Conservation (phyloP, 75 land plant species). For the Picea sitchensis region DNA sequence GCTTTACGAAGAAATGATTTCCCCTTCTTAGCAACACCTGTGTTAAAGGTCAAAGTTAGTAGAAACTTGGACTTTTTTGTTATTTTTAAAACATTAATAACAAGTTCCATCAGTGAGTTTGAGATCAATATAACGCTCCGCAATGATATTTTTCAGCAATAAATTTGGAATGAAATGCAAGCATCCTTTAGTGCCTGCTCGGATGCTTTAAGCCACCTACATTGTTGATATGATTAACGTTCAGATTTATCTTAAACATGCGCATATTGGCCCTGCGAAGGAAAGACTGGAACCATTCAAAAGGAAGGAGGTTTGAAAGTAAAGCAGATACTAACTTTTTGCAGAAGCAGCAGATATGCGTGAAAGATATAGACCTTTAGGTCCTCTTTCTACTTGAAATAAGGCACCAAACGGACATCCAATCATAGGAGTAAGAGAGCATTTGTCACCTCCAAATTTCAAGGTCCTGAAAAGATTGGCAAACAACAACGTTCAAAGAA, state of each 20-base stretch:
- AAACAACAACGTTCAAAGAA: constrained; percentile 1
- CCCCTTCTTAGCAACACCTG: too few relatives aligned
- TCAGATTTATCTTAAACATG: not conserved
- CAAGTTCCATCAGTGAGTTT: not conserved
- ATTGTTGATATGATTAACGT: not conserved
- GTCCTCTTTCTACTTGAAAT: constrained; percentile 67
- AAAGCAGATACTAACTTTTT: constrained; percentile 10
- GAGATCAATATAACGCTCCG: too few relatives aligned
- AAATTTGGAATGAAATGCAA: too few relatives aligned
- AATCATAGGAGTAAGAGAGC: constrained; percentile 64
- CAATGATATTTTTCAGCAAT: too few relatives aligned
- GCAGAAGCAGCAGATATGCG: constrained; percentile 21
- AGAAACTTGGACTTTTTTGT: too few relatives aligned
- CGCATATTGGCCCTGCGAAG: not conserved
- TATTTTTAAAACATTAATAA: not conserved
- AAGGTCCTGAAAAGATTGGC: constrained; percentile 46
- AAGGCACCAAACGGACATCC: constrained; percentile 80
- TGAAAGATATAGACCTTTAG: constrained; percentile 50
- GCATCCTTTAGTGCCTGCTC: not conserved
- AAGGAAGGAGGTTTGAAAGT: not conserved
- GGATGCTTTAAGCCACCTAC: not conserved
- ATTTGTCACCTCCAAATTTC: constrained; percentile 81
- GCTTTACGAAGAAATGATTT: too few relatives aligned
- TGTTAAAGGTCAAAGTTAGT: too few relatives aligned
- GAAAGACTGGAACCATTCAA: not conserved